A percentile compares a stretch with the other conserved stretches of the same genome.
Conservation (phyloP, 2,329 filamentous ascomycete species). For the Colletotrichum coccodes region DNA sequence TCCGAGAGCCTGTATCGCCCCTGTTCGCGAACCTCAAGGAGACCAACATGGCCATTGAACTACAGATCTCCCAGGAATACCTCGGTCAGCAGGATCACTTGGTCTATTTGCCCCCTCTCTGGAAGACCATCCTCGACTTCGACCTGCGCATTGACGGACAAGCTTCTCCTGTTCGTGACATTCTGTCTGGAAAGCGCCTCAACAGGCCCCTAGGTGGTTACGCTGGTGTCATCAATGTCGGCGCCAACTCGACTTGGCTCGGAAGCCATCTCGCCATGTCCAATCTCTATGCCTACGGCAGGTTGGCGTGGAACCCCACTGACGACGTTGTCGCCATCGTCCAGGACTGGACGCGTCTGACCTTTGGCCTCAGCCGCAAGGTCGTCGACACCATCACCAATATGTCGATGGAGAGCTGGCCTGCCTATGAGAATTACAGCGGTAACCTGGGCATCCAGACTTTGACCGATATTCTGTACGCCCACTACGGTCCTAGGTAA, state of each 20-base stretch:
- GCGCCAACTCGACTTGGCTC: constrained; percentile 73
- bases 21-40: constrained; percentile 64
- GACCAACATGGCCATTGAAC: constrained; percentile 66
- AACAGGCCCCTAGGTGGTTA: constrained; percentile 67
- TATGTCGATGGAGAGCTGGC: constrained; percentile 77
- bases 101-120: constrained; percentile 74
- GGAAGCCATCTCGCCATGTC: constrained; percentile 77
- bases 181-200: constrained; percentile 70
- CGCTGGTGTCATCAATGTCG: constrained; percentile 75
- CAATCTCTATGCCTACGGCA: constrained; percentile 77
- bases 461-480: constrained; percentile 73
- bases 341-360: constrained; percentile 74
- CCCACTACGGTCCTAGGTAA: constrained; percentile 68
- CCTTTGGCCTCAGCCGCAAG: constrained; percentile 64
- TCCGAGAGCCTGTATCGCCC: constrained; percentile 73
- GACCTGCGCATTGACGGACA: constrained; percentile 70
- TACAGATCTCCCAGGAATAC: constrained; percentile 77
- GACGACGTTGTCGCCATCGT: constrained; percentile 60
- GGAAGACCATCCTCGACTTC: constrained; percentile 75
- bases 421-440: constrained; percentile 76
- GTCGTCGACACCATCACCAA: constrained; percentile 69
- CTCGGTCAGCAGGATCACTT: constrained; percentile 76
- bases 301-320: constrained; percentile 72
- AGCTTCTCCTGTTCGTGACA: constrained; percentile 66
- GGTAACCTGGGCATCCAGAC: constrained; percentile 79